Conservation (phyloP, 2,329 filamentous ascomycete species). For the Cytospora mali region DNA sequence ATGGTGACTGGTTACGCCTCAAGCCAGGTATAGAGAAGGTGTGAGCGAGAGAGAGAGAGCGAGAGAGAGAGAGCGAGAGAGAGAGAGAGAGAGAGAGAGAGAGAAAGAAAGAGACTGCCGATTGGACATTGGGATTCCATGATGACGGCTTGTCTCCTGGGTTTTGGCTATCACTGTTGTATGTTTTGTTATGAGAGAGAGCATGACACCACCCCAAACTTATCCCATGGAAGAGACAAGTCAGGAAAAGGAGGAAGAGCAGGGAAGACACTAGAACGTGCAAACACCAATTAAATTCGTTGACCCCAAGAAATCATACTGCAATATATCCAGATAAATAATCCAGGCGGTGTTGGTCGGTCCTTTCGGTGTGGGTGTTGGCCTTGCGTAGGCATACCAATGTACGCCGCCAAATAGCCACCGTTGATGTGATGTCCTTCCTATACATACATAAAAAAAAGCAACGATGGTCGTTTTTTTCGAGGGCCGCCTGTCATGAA, state of each 20-base stretch:
- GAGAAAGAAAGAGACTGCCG: not conserved
- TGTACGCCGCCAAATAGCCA: too few relatives aligned
- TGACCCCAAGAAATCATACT: not conserved
- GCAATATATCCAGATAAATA: not conserved
- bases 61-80: not conserved
- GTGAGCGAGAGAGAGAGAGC: conserved; percentile 8
- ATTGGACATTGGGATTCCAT: not conserved
- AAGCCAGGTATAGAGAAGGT: conserved; percentile 14
- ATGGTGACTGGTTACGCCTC: not conserved
- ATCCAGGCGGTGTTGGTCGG: too few relatives aligned
- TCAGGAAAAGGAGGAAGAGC: conserved; percentile 14
- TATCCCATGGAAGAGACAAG: conserved; percentile 7
- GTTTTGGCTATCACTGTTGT: not conserved
- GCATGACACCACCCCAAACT: conserved; percentile 7
- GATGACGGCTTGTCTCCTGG: conserved; percentile 7
- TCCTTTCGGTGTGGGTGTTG: not conserved
- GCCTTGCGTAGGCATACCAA: not conserved
- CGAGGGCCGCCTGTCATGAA: not conserved
- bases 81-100: conserved; percentile 8
- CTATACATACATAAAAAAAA: too few relatives aligned
- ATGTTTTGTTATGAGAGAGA: conserved; percentile 13
- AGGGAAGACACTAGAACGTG: conserved; percentile 22
- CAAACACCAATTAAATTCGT: conserved; percentile 13
- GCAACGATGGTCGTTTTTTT: not conserved
- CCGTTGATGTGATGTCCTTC: not conserved